Evolutionary conservation across 2,329 filamentous ascomycete species (phyloP).

Genomic region (Xylariales sp.): DNA sequence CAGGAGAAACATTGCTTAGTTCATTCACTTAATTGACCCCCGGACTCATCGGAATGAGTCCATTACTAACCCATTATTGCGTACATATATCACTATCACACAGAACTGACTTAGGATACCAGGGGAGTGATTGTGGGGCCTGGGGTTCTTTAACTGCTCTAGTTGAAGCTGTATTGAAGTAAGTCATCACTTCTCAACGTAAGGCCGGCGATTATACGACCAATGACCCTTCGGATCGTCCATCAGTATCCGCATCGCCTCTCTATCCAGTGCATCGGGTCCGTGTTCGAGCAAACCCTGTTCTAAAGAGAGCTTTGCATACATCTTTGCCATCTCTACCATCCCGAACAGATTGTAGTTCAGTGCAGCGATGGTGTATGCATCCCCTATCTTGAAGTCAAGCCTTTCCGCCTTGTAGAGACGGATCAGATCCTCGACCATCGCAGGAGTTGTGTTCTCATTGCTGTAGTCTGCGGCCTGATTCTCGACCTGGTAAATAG

Average conservation of each 20-base stretch:
- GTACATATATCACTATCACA: too few relatives aligned
- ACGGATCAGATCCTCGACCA: conserved; percentile 27
- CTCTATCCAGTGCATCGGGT: conserved; percentile 23
- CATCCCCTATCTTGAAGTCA: conserved; percentile 32
- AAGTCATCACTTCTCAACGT: background rate
- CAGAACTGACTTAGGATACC: too few relatives aligned
- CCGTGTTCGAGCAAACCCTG: conserved; percentile 32
- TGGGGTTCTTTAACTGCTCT: too few relatives aligned
- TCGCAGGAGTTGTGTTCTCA: conserved; percentile 13
- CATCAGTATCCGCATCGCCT: conserved; percentile 28
- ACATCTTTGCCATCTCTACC: conserved; percentile 23
- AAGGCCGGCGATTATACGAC: conserved; percentile 13
- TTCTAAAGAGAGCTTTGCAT: conserved; percentile 29
- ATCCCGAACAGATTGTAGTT: conserved; percentile 31
- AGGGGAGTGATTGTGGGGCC: too few relatives aligned
- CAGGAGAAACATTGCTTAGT: too few relatives aligned
- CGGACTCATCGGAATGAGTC: too few relatives aligned
- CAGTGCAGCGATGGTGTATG: conserved; percentile 34
- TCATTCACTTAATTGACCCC: too few relatives aligned
- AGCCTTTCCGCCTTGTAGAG: conserved; percentile 32
- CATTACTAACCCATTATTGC: too few relatives aligned
- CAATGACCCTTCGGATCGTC: conserved; percentile 25
- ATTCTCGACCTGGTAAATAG: conserved; percentile 26
- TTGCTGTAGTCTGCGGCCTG: conserved; percentile 13
- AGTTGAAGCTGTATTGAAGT: too few relatives aligned